A percentile compares a stretch with the other conserved stretches of the same genome.
phyloP scores from a whole-genome alignment of 805 yeast genomes.

The Saccharomyces jurei region DNA sequence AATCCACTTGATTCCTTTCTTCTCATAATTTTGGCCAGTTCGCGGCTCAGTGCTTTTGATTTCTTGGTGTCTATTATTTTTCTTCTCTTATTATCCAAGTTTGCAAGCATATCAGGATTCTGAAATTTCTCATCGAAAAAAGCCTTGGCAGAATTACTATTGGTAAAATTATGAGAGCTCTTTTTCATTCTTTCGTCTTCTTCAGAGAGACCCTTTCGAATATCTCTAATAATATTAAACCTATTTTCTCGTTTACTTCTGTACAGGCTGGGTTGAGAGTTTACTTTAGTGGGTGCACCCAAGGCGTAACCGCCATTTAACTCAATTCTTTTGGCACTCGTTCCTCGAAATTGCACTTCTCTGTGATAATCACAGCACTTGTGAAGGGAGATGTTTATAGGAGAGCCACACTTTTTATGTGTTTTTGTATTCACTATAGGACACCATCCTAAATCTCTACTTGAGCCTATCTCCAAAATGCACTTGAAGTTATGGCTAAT shows the following conservation, averaged over 20 bases:
- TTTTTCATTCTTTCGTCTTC: conserved; percentile 9
- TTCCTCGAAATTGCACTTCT: conserved; percentile 45
- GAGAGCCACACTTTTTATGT: conserved; percentile 47
- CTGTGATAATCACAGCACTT: conserved; percentile 67
- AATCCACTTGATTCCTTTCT: conserved; percentile 11
- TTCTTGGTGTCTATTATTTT: conserved; percentile 34
- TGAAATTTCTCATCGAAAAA: conserved; percentile 44
- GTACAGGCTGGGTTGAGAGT: conserved; percentile 36
- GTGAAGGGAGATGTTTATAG: conserved; percentile 47
- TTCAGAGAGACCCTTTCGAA: not conserved
- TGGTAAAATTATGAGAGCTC: conserved; percentile 32
- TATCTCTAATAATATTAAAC: conserved; percentile 10
- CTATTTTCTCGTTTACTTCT: conserved; percentile 18
- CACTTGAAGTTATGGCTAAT: conserved; percentile 43
- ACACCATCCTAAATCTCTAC: conserved; percentile 65
- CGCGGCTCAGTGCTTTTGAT: conserved; percentile 25
- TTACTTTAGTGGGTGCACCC: conserved; percentile 47
- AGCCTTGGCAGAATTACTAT: conserved; percentile 38
- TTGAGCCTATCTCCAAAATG: conserved; percentile 65
- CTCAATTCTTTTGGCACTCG: conserved; percentile 65
- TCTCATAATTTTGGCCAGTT: conserved; percentile 18
- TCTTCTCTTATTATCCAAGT: conserved; percentile 33
- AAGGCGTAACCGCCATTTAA: conserved; percentile 52
- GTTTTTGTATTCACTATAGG: conserved; percentile 41
- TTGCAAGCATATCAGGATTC: conserved; percentile 39